phyloP scores from a whole-genome alignment of 2,329 filamentous ascomycete species.

The Zymoseptoria ardabiliae region DNA sequence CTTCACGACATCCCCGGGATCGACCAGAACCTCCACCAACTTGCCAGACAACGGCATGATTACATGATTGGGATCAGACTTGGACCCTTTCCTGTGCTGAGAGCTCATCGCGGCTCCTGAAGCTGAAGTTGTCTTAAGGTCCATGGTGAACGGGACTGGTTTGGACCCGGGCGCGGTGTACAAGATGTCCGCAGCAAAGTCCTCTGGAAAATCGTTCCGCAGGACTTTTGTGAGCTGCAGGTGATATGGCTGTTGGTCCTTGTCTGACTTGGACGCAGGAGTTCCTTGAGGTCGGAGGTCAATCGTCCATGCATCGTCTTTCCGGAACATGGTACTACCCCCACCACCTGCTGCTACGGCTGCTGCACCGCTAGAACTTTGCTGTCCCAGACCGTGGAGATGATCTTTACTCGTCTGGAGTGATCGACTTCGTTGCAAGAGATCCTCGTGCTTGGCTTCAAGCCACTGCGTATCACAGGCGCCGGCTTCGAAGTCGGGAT shows the following conservation, averaged over 20 bases:
- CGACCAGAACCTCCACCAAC: constrained; percentile 52
- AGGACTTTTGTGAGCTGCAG: constrained; percentile 48
- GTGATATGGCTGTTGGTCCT: constrained; percentile 38
- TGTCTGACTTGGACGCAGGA: background rate
- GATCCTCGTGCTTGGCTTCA: constrained; percentile 39
- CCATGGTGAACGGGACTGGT: constrained; percentile 34
- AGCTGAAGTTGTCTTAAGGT: constrained; percentile 39
- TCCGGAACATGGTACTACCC: constrained; percentile 40
- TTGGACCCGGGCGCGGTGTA: constrained; percentile 36
- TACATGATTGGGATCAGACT: constrained; percentile 45
- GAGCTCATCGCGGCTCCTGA: constrained; percentile 31
- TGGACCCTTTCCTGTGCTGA: constrained; percentile 44
- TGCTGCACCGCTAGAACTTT: constrained; percentile 24
- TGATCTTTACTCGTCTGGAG: constrained; percentile 13
- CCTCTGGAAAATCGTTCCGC: constrained; percentile 53
- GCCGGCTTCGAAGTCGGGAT: constrained; percentile 43
- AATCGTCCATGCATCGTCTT: constrained; percentile 21
- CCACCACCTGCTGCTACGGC: constrained; percentile 26
- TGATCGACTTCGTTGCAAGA: constrained; percentile 27
- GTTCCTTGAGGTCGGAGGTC: constrained; percentile 9
- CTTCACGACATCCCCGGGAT: constrained; percentile 43
- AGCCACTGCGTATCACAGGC: constrained; percentile 53
- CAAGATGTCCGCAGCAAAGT: constrained; percentile 47
- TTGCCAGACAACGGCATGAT: constrained; percentile 52
- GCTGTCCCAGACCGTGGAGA: constrained; percentile 19